These are phyloP conservation scores for Saccharomycopsis sp. DNA, from an alignment of 805 yeast genomes.

Conservation along the genomic window DNA sequence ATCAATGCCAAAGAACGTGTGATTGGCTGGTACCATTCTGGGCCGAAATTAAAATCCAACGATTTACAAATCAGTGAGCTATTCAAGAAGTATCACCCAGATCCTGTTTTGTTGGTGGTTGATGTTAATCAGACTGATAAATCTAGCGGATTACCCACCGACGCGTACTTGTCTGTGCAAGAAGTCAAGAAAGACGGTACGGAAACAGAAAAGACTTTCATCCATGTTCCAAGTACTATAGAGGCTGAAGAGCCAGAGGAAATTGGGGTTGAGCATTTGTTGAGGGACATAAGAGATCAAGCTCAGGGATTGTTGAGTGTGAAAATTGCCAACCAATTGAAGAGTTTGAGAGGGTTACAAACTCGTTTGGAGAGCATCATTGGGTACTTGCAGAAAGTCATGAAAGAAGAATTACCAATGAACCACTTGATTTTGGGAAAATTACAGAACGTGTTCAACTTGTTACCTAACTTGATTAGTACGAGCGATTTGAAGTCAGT, in stretches of 20 bases:
- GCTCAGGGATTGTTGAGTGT: slow-evolving; percentile 91
- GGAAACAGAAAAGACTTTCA: slow-evolving; percentile 82
- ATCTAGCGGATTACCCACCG: slow-evolving; percentile 86
- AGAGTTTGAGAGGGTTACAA: slow-evolving; percentile 78
- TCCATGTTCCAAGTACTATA: slow-evolving; percentile 84
- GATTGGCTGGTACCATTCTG: slow-evolving; percentile 99
- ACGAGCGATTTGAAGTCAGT: slow-evolving; percentile 22
- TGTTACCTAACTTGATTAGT: slow-evolving; percentile 66
- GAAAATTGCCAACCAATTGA: slow-evolving; percentile 79
- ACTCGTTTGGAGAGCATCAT: slow-evolving; percentile 73
- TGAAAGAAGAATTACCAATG: slow-evolving; percentile 64
- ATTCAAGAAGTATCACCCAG: slow-evolving; percentile 71
- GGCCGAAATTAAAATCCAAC: slow-evolving; percentile 81
- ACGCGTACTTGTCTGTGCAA: slow-evolving; percentile 87
- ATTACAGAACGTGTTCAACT: slow-evolving; percentile 88
- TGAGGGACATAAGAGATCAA: slow-evolving; percentile 91
- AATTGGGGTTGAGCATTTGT: slow-evolving; percentile 93
- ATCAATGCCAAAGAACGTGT: slow-evolving; percentile 94
- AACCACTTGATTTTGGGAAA: slow-evolving; percentile 88
- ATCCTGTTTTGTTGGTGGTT: slow-evolving; percentile 80
- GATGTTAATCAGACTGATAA: slow-evolving; percentile 72
- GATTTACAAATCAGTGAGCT: slow-evolving; percentile 88
- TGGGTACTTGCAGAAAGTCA: slow-evolving; percentile 65
- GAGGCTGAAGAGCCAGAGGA: slow-evolving; percentile 99
- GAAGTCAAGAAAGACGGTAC: slow-evolving; percentile 96